Evolutionary conservation across 2,329 filamentous ascomycete species (phyloP).

Genomic region (Shiraia bambusicola): DNA sequence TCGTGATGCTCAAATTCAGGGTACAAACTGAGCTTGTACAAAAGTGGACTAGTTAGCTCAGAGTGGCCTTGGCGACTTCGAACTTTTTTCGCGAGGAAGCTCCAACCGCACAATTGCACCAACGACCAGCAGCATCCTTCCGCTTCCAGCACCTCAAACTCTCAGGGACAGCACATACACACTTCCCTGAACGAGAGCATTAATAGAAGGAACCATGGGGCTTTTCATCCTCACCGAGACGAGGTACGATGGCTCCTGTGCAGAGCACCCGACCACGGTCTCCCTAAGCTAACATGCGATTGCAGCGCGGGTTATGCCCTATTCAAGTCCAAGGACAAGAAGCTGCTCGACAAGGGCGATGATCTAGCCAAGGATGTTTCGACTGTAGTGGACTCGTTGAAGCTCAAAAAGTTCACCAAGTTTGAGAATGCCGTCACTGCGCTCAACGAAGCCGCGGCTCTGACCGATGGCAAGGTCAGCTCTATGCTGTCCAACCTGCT

Average conservation of each 20-base stretch:
- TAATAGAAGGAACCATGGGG: slow-evolving; percentile 41
- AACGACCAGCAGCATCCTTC: slow-evolving; percentile 14
- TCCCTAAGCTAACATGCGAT: slow-evolving; percentile 21
- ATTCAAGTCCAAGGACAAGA: slow-evolving; percentile 98
- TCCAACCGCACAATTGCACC: slow-evolving; percentile 19
- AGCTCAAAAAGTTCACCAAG: slow-evolving; percentile 95
- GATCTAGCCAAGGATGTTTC: slow-evolving; percentile 77
- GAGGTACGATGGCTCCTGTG: slow-evolving; percentile 22
- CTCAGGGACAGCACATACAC: slow-evolving; percentile 11
- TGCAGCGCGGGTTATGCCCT: slow-evolving; percentile 94
- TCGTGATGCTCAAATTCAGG: background rate
- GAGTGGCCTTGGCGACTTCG: slow-evolving; percentile 13
- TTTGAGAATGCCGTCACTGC: slow-evolving; percentile 92
- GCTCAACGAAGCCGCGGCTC: slow-evolving; percentile 73
- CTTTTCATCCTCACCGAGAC: slow-evolving; percentile 45
- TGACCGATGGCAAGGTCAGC: slow-evolving; percentile 94
- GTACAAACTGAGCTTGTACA: slow-evolving; percentile 2
- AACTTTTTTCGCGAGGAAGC: slow-evolving; percentile 16
- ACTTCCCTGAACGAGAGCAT: slow-evolving; percentile 4
- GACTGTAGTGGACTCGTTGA: slow-evolving; percentile 84
- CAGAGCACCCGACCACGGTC: slow-evolving; percentile 4
- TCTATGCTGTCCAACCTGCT: slow-evolving; percentile 80
- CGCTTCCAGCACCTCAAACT: slow-evolving; percentile 13
- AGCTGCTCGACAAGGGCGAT: slow-evolving; percentile 84
- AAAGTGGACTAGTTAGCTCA: background rate